Evolutionary conservation across 768 basidiomycete genomes (phyloP).

Genomic region (Punctularia strigosozonata): DNA sequence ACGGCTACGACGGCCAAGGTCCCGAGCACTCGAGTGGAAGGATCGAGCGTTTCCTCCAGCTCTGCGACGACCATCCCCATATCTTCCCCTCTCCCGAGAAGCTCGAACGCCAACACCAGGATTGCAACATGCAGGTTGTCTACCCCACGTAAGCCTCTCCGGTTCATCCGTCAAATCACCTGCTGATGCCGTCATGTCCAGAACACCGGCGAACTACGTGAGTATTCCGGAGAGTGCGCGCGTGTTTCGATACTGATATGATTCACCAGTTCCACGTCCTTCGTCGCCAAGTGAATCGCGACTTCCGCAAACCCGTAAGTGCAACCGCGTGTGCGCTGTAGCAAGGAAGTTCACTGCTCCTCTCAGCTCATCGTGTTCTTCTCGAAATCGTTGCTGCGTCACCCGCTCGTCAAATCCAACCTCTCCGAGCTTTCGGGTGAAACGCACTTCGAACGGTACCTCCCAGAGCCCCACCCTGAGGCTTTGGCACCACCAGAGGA

Average conservation of each 20-base stretch:
- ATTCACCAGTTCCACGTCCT: constrained; percentile 78
- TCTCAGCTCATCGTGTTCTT: constrained; percentile 83
- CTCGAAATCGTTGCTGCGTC: constrained; percentile 92
- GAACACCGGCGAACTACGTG: constrained; percentile 92
- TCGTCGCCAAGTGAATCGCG: constrained; percentile 92
- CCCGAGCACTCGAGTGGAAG: constrained; percentile 96
- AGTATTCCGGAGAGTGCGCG: constrained; percentile 10
- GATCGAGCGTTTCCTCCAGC: constrained; percentile 92
- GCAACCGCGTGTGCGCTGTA: neutral
- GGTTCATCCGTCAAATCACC: neutral
- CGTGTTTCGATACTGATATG: constrained; percentile 7
- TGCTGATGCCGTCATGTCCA: constrained; percentile 15
- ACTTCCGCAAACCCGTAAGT: constrained; percentile 91
- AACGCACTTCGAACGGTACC: constrained; percentile 85
- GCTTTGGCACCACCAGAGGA: constrained; percentile 68
- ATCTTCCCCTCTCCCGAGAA: constrained; percentile 82
- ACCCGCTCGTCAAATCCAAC: constrained; percentile 81
- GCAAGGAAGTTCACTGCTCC: neutral
- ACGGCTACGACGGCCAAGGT: constrained; percentile 97
- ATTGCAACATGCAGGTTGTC: constrained; percentile 98
- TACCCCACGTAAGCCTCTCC: constrained; percentile 71
- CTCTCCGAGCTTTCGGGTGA: constrained; percentile 85
- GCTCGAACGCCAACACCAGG: constrained; percentile 91
- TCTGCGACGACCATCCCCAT: constrained; percentile 95
- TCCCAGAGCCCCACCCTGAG: constrained; percentile 74